Evolutionary conservation across 352 stramenopile species (phyloP), one percentile per base, ranked within the genome.

Genomic region (Phytophthora cactorum): DNA sequence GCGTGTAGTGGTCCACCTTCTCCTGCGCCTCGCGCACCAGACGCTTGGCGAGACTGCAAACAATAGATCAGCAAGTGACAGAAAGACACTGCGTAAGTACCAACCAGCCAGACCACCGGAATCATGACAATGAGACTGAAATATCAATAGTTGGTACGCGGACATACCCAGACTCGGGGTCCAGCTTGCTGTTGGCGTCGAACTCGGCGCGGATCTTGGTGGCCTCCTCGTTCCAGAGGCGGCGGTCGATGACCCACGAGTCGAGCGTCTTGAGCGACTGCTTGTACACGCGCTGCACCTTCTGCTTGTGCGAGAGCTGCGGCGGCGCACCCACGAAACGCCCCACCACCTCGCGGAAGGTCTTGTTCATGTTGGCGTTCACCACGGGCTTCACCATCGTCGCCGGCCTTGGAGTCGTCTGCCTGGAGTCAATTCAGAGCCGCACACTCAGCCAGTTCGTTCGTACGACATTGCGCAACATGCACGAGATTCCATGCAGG

Each of bases 191-290:
- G 78, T 96, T 86, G 38, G 72, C 66, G 68, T 99, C 91, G 74
- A 99, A 99, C 63, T 97, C 72, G 27, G 82, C 90, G 69, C 97
- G 84, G 68, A 99, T 89, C 72, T 95, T 93, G 53, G 89, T 97
- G 63, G 90, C 87, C 79, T 98, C 91, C 34, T 98, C 89, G 77
- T 98, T 95, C 82, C 97, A 99, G 63, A 99, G 87, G 63, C 98
- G 92, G 65, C 96, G 90, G 81, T 98, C 95, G 64, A 98, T 97
- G 64, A 93, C 74, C 96, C 96, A 99, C 76, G 83, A 97, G 56
- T 93, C 83, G 51, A 98, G 78, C 44, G 85, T 90, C 84, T 98
- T 98, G 68, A 99, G 88, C 61, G 92, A 93, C 71, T 98, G 78
- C 68, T 97, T 97, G 79, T 99, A 99, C 68, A 99, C 79, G 29